Evolutionary conservation across 2,329 filamentous ascomycete genomes (phyloP).

Genomic region (Fusarium sp.): DNA sequence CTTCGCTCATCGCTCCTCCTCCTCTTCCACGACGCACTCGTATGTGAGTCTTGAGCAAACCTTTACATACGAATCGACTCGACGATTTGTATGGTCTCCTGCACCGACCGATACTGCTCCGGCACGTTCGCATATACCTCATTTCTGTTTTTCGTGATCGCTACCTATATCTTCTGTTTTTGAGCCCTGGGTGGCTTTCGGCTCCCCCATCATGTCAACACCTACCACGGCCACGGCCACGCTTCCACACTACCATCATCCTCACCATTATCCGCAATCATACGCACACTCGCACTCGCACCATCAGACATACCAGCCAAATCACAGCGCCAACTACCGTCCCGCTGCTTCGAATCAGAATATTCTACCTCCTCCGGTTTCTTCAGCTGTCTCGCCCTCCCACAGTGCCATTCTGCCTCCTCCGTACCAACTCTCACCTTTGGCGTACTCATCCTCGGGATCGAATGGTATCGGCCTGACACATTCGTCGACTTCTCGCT

Average conservation of each 20-base stretch:
- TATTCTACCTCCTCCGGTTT: conserved; percentile 48
- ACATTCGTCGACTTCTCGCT: conserved; percentile 47
- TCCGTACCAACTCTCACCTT: conserved; percentile 45
- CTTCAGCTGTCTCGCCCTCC: conserved; percentile 44
- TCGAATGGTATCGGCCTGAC: conserved; percentile 50
- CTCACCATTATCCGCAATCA: conserved; percentile 70
- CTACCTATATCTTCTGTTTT: conserved; percentile 17
- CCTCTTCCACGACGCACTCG: conserved; percentile 28
- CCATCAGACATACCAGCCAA: conserved; percentile 47
- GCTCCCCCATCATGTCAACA: conserved; percentile 73
- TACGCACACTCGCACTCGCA: conserved; percentile 57
- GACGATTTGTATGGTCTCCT: conserved; percentile 27
- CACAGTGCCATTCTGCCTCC: conserved; percentile 43
- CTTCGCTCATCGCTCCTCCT: conserved; percentile 36
- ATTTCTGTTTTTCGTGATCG: conserved; percentile 27
- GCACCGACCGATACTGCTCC: conserved; percentile 32
- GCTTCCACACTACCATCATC: conserved; percentile 75
- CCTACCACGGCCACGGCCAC: conserved; percentile 81
- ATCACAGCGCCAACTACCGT: conserved; percentile 47
- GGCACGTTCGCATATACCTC: conserved; percentile 19
- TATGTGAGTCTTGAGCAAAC: conserved; percentile 10
- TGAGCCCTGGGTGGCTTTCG: conserved; percentile 43
- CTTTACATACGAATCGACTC: conserved; percentile 33
- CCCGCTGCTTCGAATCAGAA: conserved; percentile 42
- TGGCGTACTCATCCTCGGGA: conserved; percentile 48